phyloP scores from a whole-genome alignment of 257 asterid genomes.

The Solanum megistacrolobum region DNA sequence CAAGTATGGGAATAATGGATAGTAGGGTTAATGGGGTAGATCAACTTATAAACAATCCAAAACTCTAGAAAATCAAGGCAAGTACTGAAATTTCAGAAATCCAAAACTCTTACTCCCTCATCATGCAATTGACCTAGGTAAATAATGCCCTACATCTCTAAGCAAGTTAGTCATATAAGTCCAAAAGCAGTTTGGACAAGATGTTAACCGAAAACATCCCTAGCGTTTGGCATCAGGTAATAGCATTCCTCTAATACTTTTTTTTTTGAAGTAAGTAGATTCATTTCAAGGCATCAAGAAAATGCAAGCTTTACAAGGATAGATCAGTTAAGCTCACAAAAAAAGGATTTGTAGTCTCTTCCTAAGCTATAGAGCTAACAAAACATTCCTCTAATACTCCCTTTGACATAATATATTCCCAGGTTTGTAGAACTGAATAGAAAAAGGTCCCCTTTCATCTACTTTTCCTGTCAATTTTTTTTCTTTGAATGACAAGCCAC shows the following conservation, averaged over 20 bases:
- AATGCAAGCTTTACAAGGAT: too few species aligned
- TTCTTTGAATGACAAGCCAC: not conserved
- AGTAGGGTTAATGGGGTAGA: too few species aligned
- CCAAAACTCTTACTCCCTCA: not conserved
- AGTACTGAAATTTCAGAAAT: not conserved
- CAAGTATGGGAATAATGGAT: not conserved
- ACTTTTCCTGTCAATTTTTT: not conserved
- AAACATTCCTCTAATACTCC: too few species aligned
- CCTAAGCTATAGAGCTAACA: too few species aligned
- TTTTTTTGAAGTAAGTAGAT: too few species aligned
- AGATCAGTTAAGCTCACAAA: too few species aligned
- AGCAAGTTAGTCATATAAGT: not conserved
- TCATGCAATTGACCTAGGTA: not conserved
- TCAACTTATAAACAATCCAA: too few species aligned
- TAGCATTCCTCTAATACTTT: not conserved
- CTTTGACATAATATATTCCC: too few species aligned
- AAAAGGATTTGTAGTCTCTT: too few species aligned
- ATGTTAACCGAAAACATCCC: not conserved
- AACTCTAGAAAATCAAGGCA: not conserved
- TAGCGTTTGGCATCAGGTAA: not conserved
- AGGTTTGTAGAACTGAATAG: not conserved
- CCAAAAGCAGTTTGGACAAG: not conserved
- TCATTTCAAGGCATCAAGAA: too few species aligned
- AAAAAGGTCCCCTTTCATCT: not conserved
- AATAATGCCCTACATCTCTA: not conserved